A percentile compares a stretch with the other conserved stretches of the same genome.
Conservation (phyloP, 2,329 filamentous ascomycete species). For the Neonectria ditissima region DNA sequence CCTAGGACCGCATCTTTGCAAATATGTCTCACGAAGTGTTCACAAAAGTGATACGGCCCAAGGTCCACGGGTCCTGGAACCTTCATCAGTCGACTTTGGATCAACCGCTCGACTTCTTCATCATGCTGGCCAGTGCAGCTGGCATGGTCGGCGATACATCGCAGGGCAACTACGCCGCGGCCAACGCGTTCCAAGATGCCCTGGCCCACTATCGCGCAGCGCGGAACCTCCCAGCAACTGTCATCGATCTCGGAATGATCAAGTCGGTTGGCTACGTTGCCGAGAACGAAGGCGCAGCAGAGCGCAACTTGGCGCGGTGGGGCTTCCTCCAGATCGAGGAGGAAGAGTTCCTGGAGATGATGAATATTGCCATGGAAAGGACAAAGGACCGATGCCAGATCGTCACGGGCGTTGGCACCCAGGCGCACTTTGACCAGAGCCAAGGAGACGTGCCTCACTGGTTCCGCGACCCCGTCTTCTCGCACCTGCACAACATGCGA, state of each 20-base stretch:
- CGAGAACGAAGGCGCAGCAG: conserved; percentile 11
- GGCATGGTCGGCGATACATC: conserved; percentile 14
- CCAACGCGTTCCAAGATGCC: conserved; percentile 15
- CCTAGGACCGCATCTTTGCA: conserved; percentile 12
- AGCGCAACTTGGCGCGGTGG: conserved; percentile 18
- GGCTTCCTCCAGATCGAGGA: conserved; percentile 19
- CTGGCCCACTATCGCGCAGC: conserved; percentile 3
- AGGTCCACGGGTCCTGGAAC: conserved; percentile 16
- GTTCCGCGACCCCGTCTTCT: conserved; percentile 22
- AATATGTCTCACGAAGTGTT: conserved; percentile 14
- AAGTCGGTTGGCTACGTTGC: conserved; percentile 15
- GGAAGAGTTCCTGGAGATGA: conserved; percentile 13
- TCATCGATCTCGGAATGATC: conserved; percentile 15
- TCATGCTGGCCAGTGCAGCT: conserved; percentile 11
- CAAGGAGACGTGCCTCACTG: conserved; percentile 18
- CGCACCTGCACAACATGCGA: conserved; percentile 18
- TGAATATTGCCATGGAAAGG: conserved; percentile 16
- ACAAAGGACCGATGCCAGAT: conserved; percentile 5
- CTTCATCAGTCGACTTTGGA: conserved; percentile 5
- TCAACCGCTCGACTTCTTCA: conserved; percentile 9
- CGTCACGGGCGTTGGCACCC: conserved; percentile 17
- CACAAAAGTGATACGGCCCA: conserved; percentile 10
- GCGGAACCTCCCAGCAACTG: conserved; percentile 3
- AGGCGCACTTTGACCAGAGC: conserved; percentile 18
- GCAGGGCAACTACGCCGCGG: conserved; percentile 16